These are phyloP conservation scores for Torulaspora franciscae DNA, from an alignment of 805 yeast species.

Conservation along the genomic window DNA sequence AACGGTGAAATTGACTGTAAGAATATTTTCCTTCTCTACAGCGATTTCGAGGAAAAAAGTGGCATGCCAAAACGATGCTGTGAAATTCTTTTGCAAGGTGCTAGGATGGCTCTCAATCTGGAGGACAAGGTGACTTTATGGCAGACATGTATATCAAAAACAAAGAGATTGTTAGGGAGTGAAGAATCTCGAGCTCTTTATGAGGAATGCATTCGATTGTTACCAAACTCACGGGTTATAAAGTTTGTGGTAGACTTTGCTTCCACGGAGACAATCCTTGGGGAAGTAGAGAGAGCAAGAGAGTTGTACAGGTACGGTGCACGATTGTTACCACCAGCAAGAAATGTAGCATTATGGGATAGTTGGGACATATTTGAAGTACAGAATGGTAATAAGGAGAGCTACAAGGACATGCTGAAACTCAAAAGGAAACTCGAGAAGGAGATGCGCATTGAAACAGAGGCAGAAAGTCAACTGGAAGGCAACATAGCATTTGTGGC, in stretches of 20 bases:
- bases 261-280: conserved; percentile 47
- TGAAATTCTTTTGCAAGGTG: conserved; percentile 44
- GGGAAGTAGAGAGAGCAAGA: conserved; percentile 58
- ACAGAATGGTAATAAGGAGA: conserved; percentile 60
- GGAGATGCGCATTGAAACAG: conserved; percentile 31
- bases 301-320: conserved; percentile 55
- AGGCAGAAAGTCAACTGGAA: conserved; percentile 21
- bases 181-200: conserved; percentile 45
- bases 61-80: conserved; percentile 51
- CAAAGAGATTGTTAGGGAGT: conserved; percentile 39
- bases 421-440: conserved; percentile 43
- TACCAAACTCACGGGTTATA: conserved; percentile 43
- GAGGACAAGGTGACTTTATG: conserved; percentile 36
- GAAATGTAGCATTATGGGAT: conserved; percentile 47
- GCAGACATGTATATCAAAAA: conserved; percentile 41
- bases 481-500: conserved; percentile 44
- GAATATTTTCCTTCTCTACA: conserved; percentile 50
- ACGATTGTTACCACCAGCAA: conserved; percentile 37
- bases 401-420: conserved; percentile 69
- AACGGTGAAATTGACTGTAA: conserved; percentile 37
- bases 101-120: conserved; percentile 18
- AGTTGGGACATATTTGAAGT: conserved; percentile 74
- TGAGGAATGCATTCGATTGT: conserved; percentile 46
- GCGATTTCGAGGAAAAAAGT: conserved; percentile 52
- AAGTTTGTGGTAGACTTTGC: conserved; percentile 51